Base-by-base conservation (phyloP, 352 stramenopile species). In the Globisporangium middletonii region DNA sequence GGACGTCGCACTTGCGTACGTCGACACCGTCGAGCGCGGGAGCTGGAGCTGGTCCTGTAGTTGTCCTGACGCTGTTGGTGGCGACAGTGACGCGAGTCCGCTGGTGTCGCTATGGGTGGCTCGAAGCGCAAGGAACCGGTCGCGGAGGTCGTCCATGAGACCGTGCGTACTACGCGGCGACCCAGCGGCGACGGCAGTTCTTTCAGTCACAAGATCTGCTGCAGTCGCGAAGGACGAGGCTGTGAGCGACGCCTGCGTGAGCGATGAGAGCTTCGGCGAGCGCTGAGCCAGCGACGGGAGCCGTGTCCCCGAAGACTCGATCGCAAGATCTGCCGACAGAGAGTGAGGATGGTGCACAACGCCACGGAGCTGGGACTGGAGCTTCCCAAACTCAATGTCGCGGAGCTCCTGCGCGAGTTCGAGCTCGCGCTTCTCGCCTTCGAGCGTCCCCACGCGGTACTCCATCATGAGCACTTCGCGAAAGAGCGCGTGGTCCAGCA, bases 401-500 rank as follows among this genome's bases (percentile, higher is more conserved):
- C 55, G 62, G 1, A 75, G 28, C 53, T 72, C 47, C 23, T 64
- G 42, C n/a, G 66, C 50, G 65, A 46, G n/a, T 63, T 95, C 69
- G 18, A 95, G 71, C 61, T 96, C 77, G 77, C 95, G 91, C 51
- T 97, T 97, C 54, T 97, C 88, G 23, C 95, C 71, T 62, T 97
- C 86, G 13, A 97, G 71, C 45, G 96, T 77, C 6, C 89, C 90
- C 48, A 96, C 85, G 43, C 88, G 88, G 57, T 96, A 92, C 43
- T 94, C 84, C 71, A 90, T 88, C 44, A 89, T 52, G 42, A 92
- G 66, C 13, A 94, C 53, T 27, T 91, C 82, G 0, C 72, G 69
- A 19, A 88, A 64, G 30, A 86, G 56, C 50, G 75, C 75, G 42
- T 84, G 83, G 44, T 64, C 66, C 26, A 60, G 53, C 43, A 83